Conservation (phyloP, 2,329 filamentous ascomycete genomes). For the Botrytis aclada region DNA sequence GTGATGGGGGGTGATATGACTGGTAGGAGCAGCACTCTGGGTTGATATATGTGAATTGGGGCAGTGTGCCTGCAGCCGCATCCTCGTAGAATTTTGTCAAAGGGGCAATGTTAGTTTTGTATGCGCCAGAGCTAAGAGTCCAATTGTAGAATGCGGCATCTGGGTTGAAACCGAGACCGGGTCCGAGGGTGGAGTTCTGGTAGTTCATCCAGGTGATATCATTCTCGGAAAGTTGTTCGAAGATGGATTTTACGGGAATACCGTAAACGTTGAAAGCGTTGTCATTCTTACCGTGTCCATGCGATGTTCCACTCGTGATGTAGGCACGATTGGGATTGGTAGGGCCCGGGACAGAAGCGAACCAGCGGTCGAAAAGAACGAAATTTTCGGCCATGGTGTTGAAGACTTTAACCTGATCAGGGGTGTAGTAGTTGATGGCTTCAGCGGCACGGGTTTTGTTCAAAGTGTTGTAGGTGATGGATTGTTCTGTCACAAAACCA, state of each 20-base stretch:
- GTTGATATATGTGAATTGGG: constrained; percentile 48
- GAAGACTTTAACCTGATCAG: constrained; percentile 43
- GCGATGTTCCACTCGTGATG: constrained; percentile 42
- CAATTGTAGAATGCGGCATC: constrained; percentile 46
- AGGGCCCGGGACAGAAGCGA: constrained; percentile 41
- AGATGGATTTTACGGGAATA: constrained; percentile 42
- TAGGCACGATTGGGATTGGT: constrained; percentile 39
- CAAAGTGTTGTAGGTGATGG: constrained; percentile 38
- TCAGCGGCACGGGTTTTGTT: constrained; percentile 42
- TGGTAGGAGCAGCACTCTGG: constrained; percentile 50
- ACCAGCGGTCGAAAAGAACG: constrained; percentile 46
- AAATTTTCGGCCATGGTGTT: constrained; percentile 44
- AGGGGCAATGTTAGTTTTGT: constrained; percentile 39
- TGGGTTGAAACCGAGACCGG: constrained; percentile 40
- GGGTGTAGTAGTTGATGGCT: constrained; percentile 45
- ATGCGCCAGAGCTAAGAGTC: constrained; percentile 40
- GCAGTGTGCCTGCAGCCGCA: constrained; percentile 44
- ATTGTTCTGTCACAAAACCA: constrained; percentile 45
- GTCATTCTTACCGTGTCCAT: constrained; percentile 42
- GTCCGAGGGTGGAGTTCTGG: constrained; percentile 41
- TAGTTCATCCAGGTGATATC: constrained; percentile 48
- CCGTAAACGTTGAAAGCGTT: constrained; percentile 37
- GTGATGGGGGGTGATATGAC: constrained; percentile 46
- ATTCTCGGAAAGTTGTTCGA: constrained; percentile 42
- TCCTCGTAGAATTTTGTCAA: constrained; percentile 45